A percentile compares a stretch with the other conserved stretches of the same genome.
Conservation (phyloP, 495 filamentous ascomycete genomes). For the Lepraria neglecta region DNA sequence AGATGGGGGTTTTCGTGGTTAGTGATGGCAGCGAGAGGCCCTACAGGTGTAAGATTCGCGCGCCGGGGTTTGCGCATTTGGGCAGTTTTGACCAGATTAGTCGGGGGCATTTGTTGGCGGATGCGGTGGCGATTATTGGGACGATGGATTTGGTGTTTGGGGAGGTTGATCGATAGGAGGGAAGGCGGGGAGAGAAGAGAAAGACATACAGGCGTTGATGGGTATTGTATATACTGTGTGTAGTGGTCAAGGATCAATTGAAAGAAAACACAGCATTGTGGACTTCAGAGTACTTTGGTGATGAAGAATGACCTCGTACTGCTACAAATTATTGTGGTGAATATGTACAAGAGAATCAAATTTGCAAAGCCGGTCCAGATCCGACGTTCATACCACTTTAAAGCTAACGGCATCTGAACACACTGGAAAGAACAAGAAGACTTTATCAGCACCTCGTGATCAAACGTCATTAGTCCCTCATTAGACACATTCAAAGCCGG, state of each 20-base stretch:
- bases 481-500: no score
- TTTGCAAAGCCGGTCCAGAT: neutral
- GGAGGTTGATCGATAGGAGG: constrained; percentile 56
- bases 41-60: constrained; percentile 95
- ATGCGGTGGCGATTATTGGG: constrained; percentile 93
- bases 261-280: neutral
- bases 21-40: constrained; percentile 92
- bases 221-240: constrained; percentile 9
- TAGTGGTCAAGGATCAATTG: neutral
- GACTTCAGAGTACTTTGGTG: neutral
- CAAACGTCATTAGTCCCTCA: no score
- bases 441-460: no score
- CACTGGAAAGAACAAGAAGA: no score
- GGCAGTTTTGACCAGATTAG: constrained; percentile 88
- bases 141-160: constrained; percentile 85
- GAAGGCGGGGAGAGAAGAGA: neutral
- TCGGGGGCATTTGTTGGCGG: constrained; percentile 87
- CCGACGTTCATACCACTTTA: no score
- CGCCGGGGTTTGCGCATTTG: constrained; percentile 94
- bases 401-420: neutral
- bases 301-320: no score
- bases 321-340: neutral
- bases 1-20: constrained; percentile 98
- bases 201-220: constrained; percentile 3
- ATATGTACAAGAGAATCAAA: neutral